These are phyloP conservation scores for Acacia confusa DNA, from an alignment of 306 rosid species.

Conservation along the genomic window DNA sequence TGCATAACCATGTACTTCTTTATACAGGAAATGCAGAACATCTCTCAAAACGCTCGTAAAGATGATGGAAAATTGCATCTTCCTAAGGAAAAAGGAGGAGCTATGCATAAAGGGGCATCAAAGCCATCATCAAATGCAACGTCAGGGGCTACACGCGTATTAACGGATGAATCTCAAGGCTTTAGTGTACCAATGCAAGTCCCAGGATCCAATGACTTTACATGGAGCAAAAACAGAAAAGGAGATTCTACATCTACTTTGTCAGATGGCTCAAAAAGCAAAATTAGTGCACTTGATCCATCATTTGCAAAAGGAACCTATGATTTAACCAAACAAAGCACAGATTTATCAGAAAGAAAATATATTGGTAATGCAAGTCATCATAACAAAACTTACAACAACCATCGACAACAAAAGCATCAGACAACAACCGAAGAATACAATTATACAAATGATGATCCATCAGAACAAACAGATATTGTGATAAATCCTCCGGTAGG, in stretches of 20 bases:
- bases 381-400: conserved; percentile 27
- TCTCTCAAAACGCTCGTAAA: conserved; percentile 37
- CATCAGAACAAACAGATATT: conserved; percentile 28
- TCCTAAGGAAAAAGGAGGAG: conserved; percentile 45
- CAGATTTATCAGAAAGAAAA: conserved; percentile 34
- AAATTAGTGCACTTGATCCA: conserved; percentile 78
- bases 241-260: conserved; percentile 54
- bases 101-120: conserved; percentile 40
- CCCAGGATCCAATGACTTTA: conserved; percentile 72
- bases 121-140: conserved; percentile 53
- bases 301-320: conserved; percentile 61
- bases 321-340: conserved; percentile 38
- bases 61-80: conserved; percentile 33
- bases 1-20: not conserved
- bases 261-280: conserved; percentile 82
- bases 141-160: conserved; percentile 48
- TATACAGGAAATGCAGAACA: conserved; percentile 57
- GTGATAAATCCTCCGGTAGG: conserved; percentile 43
- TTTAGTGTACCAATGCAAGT: conserved; percentile 46
- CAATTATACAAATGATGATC: conserved; percentile 26
- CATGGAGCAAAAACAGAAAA: conserved; percentile 69
- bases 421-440: too few relatives aligned
- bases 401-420: conserved; percentile 28
- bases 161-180: conserved; percentile 31
- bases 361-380: conserved; percentile 16